Evolutionary conservation across 73 alveolate species (phyloP), one percentile per base, ranked within the genome.

Genomic region (Paramecium biaurelia): DNA sequence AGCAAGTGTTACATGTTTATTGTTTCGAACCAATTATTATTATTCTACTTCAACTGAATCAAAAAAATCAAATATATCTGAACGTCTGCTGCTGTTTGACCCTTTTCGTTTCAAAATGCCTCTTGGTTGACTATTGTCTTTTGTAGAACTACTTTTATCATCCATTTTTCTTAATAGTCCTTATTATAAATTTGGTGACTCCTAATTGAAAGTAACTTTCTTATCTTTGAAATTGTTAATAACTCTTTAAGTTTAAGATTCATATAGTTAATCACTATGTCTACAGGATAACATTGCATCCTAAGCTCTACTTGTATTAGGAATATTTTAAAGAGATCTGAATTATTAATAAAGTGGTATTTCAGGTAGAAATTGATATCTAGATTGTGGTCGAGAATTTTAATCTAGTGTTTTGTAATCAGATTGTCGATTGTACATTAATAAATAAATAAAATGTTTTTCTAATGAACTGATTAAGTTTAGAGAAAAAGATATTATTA

Each of bases 21-120:
- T 74, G 20, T 74, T 37, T 37, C 87, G 87, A 37, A 23, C 2
- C 2, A n/a, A 4, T 20, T 21, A 23, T 34, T 21, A 11, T 37
- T 21, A 34, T 20, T 43, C 90, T 26, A 9, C 30, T 4, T 53
- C 68, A 20, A 53, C 23, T 47, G 56, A 43, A 10, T 79, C 90
- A 45, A 79, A 79, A 45, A 79, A 79, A 79, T 38, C 70, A 30
- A 79, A 45, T 26, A 79, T 79, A 9, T 79, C 90, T 6, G 76
- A 43, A 12, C 43, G 90, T 21, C 56, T 32, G 7, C 90, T 79
- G 14, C 56, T 43, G 28, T 79, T 79, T 4, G 90, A 79, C 1
- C 41, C 30, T 45, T 38, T 79, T 43, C 89, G 7, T 43, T 76
- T 76, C 37, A 79, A 45, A 24, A 79, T 79, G n/a, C 86, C 35